Evolutionary conservation across 163 green algal genomes (phyloP).

Genomic region (Scenedesmus sp.): DNA sequence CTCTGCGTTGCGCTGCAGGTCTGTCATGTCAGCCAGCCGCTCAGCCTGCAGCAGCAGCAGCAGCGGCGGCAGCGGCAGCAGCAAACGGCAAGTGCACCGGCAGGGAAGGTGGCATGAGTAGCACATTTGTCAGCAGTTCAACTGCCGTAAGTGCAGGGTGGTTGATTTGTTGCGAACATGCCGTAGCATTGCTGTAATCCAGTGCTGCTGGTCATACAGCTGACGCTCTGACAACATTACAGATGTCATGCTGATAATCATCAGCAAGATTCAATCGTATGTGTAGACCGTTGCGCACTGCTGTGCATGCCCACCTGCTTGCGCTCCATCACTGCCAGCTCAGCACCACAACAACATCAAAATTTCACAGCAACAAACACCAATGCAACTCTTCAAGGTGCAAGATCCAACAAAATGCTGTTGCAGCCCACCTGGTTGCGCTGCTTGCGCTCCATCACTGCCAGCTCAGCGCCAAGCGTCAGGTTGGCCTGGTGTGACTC

Average conservation of each 20-base stretch:
- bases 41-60: conserved; percentile 27
- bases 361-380: too few species aligned
- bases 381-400: too few species aligned
- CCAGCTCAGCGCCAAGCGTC: conserved; percentile 37
- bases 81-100: not conserved
- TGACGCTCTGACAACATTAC: too few species aligned
- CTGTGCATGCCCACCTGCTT: not conserved
- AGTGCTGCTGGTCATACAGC: too few species aligned
- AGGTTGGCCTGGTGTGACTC: conserved; percentile 30
- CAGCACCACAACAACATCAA: not conserved
- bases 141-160: too few species aligned
- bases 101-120: not conserved
- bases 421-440: conserved; percentile 18
- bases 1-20: conserved; percentile 33
- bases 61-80: too few species aligned
- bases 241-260: not conserved
- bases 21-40: conserved; percentile 47
- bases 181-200: too few species aligned
- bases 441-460: conserved; percentile 48
- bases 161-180: too few species aligned
- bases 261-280: too few species aligned
- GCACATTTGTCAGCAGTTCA: too few species aligned
- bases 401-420: not conserved
- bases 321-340: not conserved
- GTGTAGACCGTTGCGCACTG: not conserved